phyloP scores from a whole-genome alignment of 805 yeast species.

The Suhomyces vadensis region DNA sequence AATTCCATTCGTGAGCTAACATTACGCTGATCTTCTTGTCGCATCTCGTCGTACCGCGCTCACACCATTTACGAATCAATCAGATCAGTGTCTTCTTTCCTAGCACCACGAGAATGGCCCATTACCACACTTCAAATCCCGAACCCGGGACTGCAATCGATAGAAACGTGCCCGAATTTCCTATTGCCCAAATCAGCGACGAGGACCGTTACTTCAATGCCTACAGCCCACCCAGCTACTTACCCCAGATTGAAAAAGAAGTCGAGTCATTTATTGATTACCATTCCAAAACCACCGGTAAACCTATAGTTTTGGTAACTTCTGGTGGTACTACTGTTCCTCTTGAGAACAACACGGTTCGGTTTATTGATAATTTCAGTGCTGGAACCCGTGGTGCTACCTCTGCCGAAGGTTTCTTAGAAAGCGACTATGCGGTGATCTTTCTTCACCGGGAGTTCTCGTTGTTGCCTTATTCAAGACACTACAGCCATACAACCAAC shows the following conservation, averaged over 20 bases:
- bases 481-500: constrained; percentile 79
- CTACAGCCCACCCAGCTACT: constrained; percentile 73
- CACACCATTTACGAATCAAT: no score
- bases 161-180: constrained; percentile 70
- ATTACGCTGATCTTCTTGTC: no score
- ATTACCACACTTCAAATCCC: constrained; percentile 65
- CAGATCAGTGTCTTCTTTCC: no score
- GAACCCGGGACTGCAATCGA: constrained; percentile 76
- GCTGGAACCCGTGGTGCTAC: constrained; percentile 99
- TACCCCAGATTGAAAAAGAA: constrained; percentile 58
- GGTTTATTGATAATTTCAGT: constrained; percentile 94
- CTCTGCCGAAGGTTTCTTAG: constrained; percentile 87
- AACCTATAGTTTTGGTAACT: constrained; percentile 77
- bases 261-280: constrained; percentile 60
- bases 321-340: constrained; percentile 99
- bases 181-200: constrained; percentile 69
- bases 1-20: no score
- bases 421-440: constrained; percentile 86
- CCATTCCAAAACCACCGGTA: constrained; percentile 46
- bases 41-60: no score
- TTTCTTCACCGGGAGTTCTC: constrained; percentile 92
- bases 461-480: constrained; percentile 88
- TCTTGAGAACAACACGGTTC: constrained; percentile 90
- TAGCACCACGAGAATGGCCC: neutral
- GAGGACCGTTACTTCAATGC: constrained; percentile 75